These are phyloP conservation scores for Carpinus viminea DNA, from an alignment of 306 rosid species.

Conservation along the genomic window DNA sequence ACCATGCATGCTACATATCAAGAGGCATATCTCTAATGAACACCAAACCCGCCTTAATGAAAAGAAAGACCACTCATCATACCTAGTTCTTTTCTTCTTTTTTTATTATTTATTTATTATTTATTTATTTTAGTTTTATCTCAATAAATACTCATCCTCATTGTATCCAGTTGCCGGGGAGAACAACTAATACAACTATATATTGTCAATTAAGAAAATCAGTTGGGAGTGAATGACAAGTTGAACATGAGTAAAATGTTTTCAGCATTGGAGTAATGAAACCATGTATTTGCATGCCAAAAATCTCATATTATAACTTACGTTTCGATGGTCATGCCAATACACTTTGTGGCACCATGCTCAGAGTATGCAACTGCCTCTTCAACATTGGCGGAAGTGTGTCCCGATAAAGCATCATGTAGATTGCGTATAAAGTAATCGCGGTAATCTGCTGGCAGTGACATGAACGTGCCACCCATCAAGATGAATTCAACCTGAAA, in stretches of 20 bases:
- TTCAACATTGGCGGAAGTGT: constrained; percentile 93
- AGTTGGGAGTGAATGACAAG: neutral
- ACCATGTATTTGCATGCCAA: neutral
- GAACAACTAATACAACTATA: neutral
- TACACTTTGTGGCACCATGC: constrained; percentile 88
- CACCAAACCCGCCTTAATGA: neutral
- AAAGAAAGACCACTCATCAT: neutral
- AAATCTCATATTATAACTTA: constrained; percentile 34
- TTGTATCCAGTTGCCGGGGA: neutral
- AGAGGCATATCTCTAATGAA: neutral
- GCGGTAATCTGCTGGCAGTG: constrained; percentile 88
- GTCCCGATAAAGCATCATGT: constrained; percentile 96
- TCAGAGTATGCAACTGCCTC: constrained; percentile 93
- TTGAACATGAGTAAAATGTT: constrained; percentile 4
- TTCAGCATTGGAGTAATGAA: neutral
- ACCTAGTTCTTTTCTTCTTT: neutral
- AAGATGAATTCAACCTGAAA: constrained; percentile 93
- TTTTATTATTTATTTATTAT: neutral
- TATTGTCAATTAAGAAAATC: neutral
- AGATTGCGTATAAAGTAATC: constrained; percentile 91
- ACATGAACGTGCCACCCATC: constrained; percentile 99
- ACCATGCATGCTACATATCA: neutral
- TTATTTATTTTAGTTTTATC: too few relatives aligned
- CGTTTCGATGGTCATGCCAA: constrained; percentile 99
- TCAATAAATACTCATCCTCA: too few relatives aligned